A percentile compares a stretch with the other conserved stretches of the same genome.
These are phyloP conservation scores for Pyrenochaeta sp. DNA, from an alignment of 2,329 filamentous ascomycete species.

Conservation along the genomic window DNA sequence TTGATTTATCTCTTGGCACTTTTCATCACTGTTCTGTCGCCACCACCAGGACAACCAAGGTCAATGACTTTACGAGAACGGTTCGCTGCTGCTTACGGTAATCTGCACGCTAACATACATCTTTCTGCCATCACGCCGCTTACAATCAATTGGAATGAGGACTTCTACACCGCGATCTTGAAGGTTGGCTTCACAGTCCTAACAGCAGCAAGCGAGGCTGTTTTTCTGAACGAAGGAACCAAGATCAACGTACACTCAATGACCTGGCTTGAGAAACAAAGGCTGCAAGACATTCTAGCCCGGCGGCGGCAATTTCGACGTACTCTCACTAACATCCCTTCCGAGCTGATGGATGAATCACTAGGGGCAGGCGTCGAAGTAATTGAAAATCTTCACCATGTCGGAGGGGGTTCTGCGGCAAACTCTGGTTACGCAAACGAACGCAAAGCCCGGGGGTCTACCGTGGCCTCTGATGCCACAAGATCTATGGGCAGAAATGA, in stretches of 20 bases:
- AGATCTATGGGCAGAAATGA: constrained; percentile 53
- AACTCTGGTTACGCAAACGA: constrained; percentile 71
- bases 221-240: constrained; percentile 91
- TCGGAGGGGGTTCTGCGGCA: constrained; percentile 31
- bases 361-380: constrained; percentile 47
- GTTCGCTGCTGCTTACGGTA: constrained; percentile 76
- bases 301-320: constrained; percentile 52
- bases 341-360: constrained; percentile 53
- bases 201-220: constrained; percentile 92
- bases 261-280: constrained; percentile 93
- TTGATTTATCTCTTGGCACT: constrained; percentile 82
- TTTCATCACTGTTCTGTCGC: constrained; percentile 74
- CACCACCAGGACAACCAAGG: constrained; percentile 61
- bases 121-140: constrained; percentile 72
- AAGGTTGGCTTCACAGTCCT: constrained; percentile 87
- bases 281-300: constrained; percentile 76
- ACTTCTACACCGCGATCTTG: constrained; percentile 92
- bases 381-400: constrained; percentile 47
- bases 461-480: constrained; percentile 28
- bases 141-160: constrained; percentile 84
- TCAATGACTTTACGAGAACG: constrained; percentile 65
- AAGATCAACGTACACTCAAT: constrained; percentile 75
- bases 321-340: constrained; percentile 48
- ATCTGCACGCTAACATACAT: constrained; percentile 91
- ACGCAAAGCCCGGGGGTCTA: constrained; percentile 64